A percentile compares a stretch with the other conserved stretches of the same genome.
These are phyloP conservation scores for Pyrenula aspistea DNA, from an alignment of 495 filamentous ascomycete species.

Conservation along the genomic window DNA sequence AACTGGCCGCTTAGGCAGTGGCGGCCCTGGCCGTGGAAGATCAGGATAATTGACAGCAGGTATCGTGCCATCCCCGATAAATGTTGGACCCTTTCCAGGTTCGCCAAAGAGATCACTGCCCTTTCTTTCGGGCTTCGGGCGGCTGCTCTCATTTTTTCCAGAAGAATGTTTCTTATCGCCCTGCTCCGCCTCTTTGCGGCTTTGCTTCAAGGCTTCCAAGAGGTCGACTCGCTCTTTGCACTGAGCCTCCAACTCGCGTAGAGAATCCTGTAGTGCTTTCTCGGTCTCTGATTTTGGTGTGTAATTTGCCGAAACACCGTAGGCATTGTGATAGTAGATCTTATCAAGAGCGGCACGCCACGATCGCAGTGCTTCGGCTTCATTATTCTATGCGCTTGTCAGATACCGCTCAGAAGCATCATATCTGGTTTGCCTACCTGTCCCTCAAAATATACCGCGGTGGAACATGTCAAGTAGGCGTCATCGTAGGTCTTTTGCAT, in stretches of 20 bases:
- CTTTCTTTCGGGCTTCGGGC: slow-evolving; percentile 17
- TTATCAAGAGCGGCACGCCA: slow-evolving; percentile 88
- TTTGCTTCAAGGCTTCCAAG: slow-evolving; percentile 67
- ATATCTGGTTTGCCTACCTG: slow-evolving; percentile 43
- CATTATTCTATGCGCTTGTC: slow-evolving; percentile 56
- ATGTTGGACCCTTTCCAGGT: slow-evolving; percentile 28
- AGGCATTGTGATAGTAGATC: slow-evolving; percentile 79
- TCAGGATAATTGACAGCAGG: slow-evolving; percentile 68
- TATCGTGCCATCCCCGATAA: slow-evolving; percentile 70
- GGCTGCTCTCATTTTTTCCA: slow-evolving; percentile 4
- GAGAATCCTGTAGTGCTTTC: slow-evolving; percentile 64
- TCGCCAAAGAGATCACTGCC: slow-evolving; percentile 1
- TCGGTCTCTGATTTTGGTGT: slow-evolving; percentile 75
- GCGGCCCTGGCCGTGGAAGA: slow-evolving; percentile 51
- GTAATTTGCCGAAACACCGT: slow-evolving; percentile 55
- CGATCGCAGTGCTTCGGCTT: slow-evolving; percentile 79
- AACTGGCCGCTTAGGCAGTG: slow-evolving; percentile 48
- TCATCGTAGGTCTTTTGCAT: slow-evolving; percentile 98
- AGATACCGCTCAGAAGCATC: slow-evolving; percentile 2
- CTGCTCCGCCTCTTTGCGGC: slow-evolving; percentile 48
- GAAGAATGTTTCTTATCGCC: slow-evolving; percentile 8
- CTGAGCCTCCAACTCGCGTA: slow-evolving; percentile 75
- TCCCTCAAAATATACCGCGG: slow-evolving; percentile 87
- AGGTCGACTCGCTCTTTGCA: slow-evolving; percentile 90
- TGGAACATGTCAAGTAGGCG: slow-evolving; percentile 85